phyloP scores from a whole-genome alignment of 164 flowering plant genomes.

The Macadamia integrifolia region DNA sequence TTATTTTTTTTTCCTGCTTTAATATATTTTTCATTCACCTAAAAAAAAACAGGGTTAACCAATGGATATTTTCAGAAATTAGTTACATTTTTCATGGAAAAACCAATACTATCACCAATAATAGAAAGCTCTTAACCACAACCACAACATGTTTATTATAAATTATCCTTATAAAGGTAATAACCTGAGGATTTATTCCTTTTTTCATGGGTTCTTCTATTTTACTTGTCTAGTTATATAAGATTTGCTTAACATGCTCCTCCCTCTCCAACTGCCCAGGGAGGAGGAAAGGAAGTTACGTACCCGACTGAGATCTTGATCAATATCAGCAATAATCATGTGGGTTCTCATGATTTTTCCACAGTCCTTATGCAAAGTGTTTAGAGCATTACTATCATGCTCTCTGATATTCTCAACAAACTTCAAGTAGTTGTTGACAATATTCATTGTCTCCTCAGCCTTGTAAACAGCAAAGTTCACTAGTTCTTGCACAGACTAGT shows the following conservation, averaged over 20 bases:
- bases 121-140: too few relatives aligned
- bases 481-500: slow-evolving; percentile 55
- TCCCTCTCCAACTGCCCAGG: not conserved
- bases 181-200: too few relatives aligned
- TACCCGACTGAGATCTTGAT: slow-evolving; percentile 67
- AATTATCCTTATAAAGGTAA: too few relatives aligned
- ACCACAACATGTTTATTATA: not conserved
- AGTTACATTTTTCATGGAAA: too few relatives aligned
- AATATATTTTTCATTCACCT: too few relatives aligned
- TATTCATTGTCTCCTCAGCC: slow-evolving; percentile 61
- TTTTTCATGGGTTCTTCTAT: too few relatives aligned
- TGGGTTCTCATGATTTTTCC: slow-evolving; percentile 77
- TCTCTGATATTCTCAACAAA: slow-evolving; percentile 73
- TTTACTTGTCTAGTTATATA: too few relatives aligned
- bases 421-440: slow-evolving; percentile 50
- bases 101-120: too few relatives aligned
- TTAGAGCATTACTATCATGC: slow-evolving; percentile 61
- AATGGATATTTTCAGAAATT: too few relatives aligned
- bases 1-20: too few relatives aligned
- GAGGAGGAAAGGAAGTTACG: not conserved
- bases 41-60: too few relatives aligned
- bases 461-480: slow-evolving; percentile 63
- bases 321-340: slow-evolving; percentile 44
- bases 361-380: slow-evolving; percentile 67
- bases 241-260: too few relatives aligned